Evolutionary conservation across 2,329 filamentous ascomycete genomes (phyloP).

Genomic region (Chrysoporthe puriensis): DNA sequence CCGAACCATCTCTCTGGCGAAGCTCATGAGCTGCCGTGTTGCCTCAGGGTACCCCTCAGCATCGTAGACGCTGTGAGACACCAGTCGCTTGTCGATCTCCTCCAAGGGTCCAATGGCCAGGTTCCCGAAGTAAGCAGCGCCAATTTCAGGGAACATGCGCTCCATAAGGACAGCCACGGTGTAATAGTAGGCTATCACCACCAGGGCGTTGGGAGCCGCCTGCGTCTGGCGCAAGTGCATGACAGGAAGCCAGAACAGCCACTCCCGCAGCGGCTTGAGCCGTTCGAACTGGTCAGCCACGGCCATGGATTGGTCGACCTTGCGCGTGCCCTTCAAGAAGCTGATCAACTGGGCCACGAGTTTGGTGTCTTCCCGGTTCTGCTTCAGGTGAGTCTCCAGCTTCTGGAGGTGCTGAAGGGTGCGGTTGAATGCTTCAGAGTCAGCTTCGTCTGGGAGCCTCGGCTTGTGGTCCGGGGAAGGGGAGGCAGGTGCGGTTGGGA

Average conservation of each 20-base stretch:
- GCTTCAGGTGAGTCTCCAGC: slow-evolving; percentile 69
- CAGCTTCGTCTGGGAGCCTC: slow-evolving; percentile 68
- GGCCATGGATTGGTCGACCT: slow-evolving; percentile 69
- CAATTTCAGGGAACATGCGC: slow-evolving; percentile 88
- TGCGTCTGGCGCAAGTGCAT: slow-evolving; percentile 78
- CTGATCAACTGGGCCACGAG: slow-evolving; percentile 70
- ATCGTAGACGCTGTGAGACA: slow-evolving; percentile 66
- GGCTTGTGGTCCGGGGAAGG: slow-evolving; percentile 64
- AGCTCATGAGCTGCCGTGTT: slow-evolving; percentile 67
- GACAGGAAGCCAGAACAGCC: slow-evolving; percentile 95
- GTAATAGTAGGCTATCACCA: slow-evolving; percentile 90
- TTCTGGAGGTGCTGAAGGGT: slow-evolving; percentile 69
- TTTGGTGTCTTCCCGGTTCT: slow-evolving; percentile 70
- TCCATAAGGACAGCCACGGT: slow-evolving; percentile 86
- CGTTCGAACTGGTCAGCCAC: slow-evolving; percentile 88
- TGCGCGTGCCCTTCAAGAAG: slow-evolving; percentile 73
- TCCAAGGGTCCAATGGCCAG: slow-evolving; percentile 81
- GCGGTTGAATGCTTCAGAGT: slow-evolving; percentile 68
- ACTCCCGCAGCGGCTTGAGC: slow-evolving; percentile 83
- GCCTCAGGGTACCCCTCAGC: slow-evolving; percentile 59
- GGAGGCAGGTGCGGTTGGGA: slow-evolving; percentile 68
- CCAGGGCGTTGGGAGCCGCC: slow-evolving; percentile 74
- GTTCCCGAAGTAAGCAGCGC: slow-evolving; percentile 83
- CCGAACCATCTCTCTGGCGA: slow-evolving; percentile 69
- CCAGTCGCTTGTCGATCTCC: slow-evolving; percentile 78